These are phyloP conservation scores for Globisporangium yorkense DNA, from an alignment of 352 stramenopile genomes.

Conservation along the genomic window DNA sequence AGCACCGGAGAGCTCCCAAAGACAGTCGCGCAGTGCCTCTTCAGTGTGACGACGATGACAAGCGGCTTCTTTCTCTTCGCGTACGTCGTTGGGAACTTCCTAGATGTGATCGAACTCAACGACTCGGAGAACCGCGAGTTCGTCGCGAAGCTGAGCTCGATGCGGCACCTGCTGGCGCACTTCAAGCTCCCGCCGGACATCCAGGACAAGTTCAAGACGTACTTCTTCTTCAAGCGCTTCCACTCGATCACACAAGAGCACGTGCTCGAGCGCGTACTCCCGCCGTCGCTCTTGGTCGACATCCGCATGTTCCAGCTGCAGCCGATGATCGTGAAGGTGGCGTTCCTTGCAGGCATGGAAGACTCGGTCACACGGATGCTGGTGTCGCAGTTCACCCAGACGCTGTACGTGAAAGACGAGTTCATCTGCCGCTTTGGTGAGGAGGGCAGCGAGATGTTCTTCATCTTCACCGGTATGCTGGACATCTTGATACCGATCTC, in stretches of 20 bases:
- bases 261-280: slow-evolving; percentile 42
- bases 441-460: slow-evolving; percentile 62
- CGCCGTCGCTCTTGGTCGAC: slow-evolving; percentile 49
- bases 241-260: slow-evolving; percentile 67
- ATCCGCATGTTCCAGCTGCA: slow-evolving; percentile 63
- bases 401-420: slow-evolving; percentile 48
- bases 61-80: slow-evolving; percentile 54
- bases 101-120: slow-evolving; percentile 47
- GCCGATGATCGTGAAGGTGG: slow-evolving; percentile 64
- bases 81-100: slow-evolving; percentile 55
- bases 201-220: slow-evolving; percentile 55
- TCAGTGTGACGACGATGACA: slow-evolving; percentile 55
- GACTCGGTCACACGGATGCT: slow-evolving; percentile 52
- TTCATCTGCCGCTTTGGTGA: slow-evolving; percentile 51
- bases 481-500: slow-evolving; percentile 41
- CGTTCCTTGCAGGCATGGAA: slow-evolving; percentile 53
- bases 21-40: slow-evolving; percentile 39
- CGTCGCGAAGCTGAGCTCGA: slow-evolving; percentile 45
- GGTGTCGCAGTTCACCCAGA: slow-evolving; percentile 49
- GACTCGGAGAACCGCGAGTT: slow-evolving; percentile 58
- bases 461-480: slow-evolving; percentile 52
- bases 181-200: slow-evolving; percentile 38
- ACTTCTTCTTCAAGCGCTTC: slow-evolving; percentile 64
- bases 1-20: slow-evolving; percentile 43
- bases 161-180: slow-evolving; percentile 43